A percentile compares a stretch with the other conserved stretches of the same genome.
Evolutionary conservation across 257 asterid species (phyloP).

Genomic region (Gentiana straminea): DNA sequence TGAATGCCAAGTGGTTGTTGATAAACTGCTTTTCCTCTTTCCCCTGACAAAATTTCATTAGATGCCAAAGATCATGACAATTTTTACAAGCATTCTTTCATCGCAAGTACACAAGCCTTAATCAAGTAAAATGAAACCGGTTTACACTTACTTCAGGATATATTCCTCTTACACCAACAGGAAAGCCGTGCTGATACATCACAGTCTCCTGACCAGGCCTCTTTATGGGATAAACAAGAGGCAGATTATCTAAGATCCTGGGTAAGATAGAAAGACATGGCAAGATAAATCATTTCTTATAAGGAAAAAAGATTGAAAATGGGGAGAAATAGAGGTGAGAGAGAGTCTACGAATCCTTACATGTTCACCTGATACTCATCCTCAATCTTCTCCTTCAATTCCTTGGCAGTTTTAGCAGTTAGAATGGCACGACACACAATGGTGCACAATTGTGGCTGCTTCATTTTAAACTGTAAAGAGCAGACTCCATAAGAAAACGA

Average conservation of each 20-base stretch:
- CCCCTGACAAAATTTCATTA: slow-evolving; percentile 19
- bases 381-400: slow-evolving; percentile 44
- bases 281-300: slow-evolving; percentile 7
- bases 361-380: slow-evolving; percentile 55
- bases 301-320: neutral
- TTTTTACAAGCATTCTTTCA: neutral
- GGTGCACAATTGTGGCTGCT: slow-evolving; percentile 50
- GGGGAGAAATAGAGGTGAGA: too few relatives aligned
- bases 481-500: neutral
- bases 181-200: slow-evolving; percentile 67
- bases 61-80: too few relatives aligned
- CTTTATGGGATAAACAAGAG: slow-evolving; percentile 67
- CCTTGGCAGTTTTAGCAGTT: slow-evolving; percentile 40
- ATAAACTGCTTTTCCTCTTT: slow-evolving; percentile 46
- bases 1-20: slow-evolving; percentile 58
- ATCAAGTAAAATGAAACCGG: neutral
- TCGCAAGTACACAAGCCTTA: neutral
- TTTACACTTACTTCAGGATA: slow-evolving; percentile 62
- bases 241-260: slow-evolving; percentile 93
- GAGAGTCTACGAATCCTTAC: slow-evolving; percentile 12
- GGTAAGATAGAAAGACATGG: slow-evolving; percentile 10
- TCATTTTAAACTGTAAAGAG: slow-evolving; percentile 46
- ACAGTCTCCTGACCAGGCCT: slow-evolving; percentile 41
- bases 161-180: slow-evolving; percentile 61
- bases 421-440: slow-evolving; percentile 29